phyloP scores from a whole-genome alignment of 805 yeast genomes.

The Hanseniaspora valbyensis region DNA sequence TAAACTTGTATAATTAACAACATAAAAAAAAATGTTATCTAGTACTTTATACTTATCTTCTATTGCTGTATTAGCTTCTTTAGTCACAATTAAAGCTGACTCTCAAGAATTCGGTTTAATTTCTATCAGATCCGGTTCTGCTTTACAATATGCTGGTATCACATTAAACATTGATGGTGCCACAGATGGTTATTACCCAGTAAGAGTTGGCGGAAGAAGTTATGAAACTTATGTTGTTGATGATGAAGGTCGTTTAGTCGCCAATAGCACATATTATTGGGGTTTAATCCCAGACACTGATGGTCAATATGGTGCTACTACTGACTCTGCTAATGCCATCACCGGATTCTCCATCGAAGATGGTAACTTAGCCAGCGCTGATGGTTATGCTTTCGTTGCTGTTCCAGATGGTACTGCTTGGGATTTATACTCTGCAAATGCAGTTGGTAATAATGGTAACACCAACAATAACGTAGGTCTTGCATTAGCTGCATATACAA shows the following conservation, averaged over 20 bases:
- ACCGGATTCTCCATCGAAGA: constrained; percentile 33
- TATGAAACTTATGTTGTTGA: constrained; percentile 29
- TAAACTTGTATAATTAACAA: too few species aligned
- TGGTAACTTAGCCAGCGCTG: constrained; percentile 31
- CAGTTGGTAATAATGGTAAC: constrained; percentile 13
- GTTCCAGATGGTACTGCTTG: constrained; percentile 27
- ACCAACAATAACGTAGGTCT: constrained; percentile 17
- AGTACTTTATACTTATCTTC: constrained; percentile 20
- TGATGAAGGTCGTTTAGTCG: constrained; percentile 25
- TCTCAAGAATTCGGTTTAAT: constrained; percentile 30
- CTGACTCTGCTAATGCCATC: constrained; percentile 23
- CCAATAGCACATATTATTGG: constrained; percentile 25
- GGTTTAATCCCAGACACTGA: constrained; percentile 16
- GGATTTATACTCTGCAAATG: constrained; percentile 10
- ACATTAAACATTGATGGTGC: constrained; percentile 17
- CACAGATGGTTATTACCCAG: constrained; percentile 11
- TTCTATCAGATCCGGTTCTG: constrained; percentile 31
- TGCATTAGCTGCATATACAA: constrained; percentile 20
- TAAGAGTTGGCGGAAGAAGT: constrained; percentile 17
- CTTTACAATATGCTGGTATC: constrained; percentile 28
- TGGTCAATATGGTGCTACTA: constrained; percentile 17
- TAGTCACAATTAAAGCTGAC: constrained; percentile 27
- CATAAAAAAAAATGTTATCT: constrained; percentile 4
- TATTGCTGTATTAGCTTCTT: constrained; percentile 25
- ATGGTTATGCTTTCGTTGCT: constrained; percentile 31